Percentiles rank a stretch among this genome's conserved stretches.
Conservation (phyloP, 208 protist species). For the Acanthamoeba castellanii region DNA sequence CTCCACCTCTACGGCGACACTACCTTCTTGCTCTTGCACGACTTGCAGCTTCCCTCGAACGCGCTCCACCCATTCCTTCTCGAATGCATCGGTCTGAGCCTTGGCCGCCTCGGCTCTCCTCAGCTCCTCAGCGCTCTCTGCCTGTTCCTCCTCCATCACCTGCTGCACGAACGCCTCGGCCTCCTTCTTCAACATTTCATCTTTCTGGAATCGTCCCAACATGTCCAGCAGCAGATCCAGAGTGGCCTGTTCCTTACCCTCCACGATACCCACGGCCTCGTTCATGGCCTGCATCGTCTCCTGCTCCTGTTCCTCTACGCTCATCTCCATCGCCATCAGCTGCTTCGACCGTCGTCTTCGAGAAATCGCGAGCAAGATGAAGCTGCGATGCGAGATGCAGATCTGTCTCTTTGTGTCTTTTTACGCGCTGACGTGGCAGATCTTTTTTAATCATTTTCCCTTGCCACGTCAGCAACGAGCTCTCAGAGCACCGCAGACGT, state of each 20-base stretch:
- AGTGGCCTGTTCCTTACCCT: not conserved
- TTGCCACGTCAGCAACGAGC: too few species aligned
- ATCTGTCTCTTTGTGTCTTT: too few species aligned
- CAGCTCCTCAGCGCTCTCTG: not conserved
- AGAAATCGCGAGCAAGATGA: too few species aligned
- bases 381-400: too few species aligned
- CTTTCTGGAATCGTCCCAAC: not conserved
- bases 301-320: not conserved
- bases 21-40: too few species aligned
- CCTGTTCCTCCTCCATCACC: not conserved
- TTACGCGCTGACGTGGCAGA: too few species aligned
- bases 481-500: too few species aligned
- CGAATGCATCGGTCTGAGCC: not conserved
- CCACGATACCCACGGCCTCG: not conserved
- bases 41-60: not conserved
- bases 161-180: not conserved
- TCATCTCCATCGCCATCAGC: not conserved
- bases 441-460: too few species aligned
- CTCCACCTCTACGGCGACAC: not conserved
- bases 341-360: too few species aligned
- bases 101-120: not conserved
- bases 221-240: not conserved
- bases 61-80: not conserved
- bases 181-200: slow-evolving; percentile 20
- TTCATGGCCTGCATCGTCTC: not conserved